Evolutionary conservation across 2,329 filamentous ascomycete species (phyloP), one percentile per base, ranked within the genome.

Genomic region (Diaporthe capsici): DNA sequence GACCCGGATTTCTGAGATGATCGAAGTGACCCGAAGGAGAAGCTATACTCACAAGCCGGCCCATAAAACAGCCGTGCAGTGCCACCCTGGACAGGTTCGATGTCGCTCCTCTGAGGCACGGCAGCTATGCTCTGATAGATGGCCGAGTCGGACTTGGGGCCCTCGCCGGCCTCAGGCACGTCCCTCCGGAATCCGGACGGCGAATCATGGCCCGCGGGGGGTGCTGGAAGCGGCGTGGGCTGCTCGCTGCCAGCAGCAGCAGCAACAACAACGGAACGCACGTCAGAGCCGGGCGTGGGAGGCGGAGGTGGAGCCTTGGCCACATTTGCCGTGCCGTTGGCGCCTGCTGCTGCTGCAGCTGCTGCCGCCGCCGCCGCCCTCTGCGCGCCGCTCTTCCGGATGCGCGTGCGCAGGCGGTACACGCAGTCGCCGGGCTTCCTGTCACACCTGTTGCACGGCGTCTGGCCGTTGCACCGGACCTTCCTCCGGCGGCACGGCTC

Each of bases 371-470:
- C 71, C n/a, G 63, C 63, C 15, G 70, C 73, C 60, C 71, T 67
- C 17, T 73, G 61, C 22, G 55, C 55, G 20, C 49, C 65, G 20
- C 60, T 76, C 55, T 77, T 77, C 55, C 76, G 73, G 20, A 76
- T 65, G 25, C 76, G 76, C n/a, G 74, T 77, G 22, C 76, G 76
- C 55, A 76, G 74, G 25, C 76, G 76, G 55, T 77, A 77, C n/a
- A 68, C 67, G 34, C 76, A 77, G n/a, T 77, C 75, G 8, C 49
- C 72, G 12, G 74, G 72, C 39, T 71, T 76, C 60, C 67, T 73
- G 39, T 75, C 74, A 28, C 76, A 77, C n/a, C 76, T 73, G 28
- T 76, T 76, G 70, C 76, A 77, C 15, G 76, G 76, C 22, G 71
- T 74, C 44, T 72, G 53, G 53, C 76, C 76, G 49, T 77, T 71